These are phyloP conservation scores for Beauveria rudraprayagi DNA, from an alignment of 2,329 filamentous ascomycete genomes.

Conservation along the genomic window DNA sequence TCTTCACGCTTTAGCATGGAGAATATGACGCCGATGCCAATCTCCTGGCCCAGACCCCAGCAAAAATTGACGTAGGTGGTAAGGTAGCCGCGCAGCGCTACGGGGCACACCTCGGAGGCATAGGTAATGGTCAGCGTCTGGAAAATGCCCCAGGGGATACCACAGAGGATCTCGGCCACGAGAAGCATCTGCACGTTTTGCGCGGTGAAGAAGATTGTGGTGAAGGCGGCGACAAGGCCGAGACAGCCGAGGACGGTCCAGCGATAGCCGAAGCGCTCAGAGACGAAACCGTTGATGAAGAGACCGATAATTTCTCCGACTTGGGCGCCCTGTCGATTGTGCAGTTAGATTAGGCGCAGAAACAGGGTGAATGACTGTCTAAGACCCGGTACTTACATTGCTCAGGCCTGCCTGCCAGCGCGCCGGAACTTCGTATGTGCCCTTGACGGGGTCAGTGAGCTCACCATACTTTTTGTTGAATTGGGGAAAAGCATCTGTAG, in stretches of 20 bases:
- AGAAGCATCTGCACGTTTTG: conserved; percentile 50
- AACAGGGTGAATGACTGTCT: background rate
- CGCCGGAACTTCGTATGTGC: conserved; percentile 48
- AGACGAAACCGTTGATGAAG: conserved; percentile 56
- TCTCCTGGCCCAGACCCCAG: conserved; percentile 68
- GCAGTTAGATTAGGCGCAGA: background rate
- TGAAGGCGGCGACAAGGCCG: conserved; percentile 45
- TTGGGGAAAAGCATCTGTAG: conserved; percentile 42
- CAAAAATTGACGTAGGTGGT: conserved; percentile 72
- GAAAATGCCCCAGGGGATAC: conserved; percentile 55
- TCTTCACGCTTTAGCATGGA: conserved; percentile 57
- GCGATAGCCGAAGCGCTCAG: conserved; percentile 60
- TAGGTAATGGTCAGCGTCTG: conserved; percentile 55
- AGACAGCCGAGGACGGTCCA: conserved; percentile 55
- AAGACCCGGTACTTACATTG: conserved; percentile 29
- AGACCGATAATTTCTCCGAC: conserved; percentile 60
- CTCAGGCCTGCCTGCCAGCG: conserved; percentile 55
- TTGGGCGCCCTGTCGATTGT: conserved; percentile 36
- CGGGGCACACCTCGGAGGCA: conserved; percentile 64
- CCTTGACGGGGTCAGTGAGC: conserved; percentile 15
- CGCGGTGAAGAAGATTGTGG: conserved; percentile 58
- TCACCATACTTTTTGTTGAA: conserved; percentile 51
- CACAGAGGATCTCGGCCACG: conserved; percentile 54
- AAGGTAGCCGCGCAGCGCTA: conserved; percentile 61
- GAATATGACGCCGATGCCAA: conserved; percentile 66